These are phyloP conservation scores for Vitis rupestris DNA, from an alignment of 164 flowering plant genomes.

Conservation along the genomic window DNA sequence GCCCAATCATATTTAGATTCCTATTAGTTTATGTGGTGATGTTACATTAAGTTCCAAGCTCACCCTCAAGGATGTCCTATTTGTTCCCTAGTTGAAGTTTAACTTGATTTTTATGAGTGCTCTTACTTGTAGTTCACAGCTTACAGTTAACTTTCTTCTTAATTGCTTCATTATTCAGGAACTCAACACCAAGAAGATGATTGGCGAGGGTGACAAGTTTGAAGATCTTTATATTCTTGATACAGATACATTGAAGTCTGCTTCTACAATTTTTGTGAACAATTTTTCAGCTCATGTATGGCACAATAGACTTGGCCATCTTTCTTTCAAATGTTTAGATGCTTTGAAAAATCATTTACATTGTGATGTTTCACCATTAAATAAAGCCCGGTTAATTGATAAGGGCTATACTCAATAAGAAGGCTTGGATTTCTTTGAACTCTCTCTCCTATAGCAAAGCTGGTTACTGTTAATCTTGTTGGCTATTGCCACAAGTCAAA, in stretches of 20 bases:
- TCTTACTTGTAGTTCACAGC: neutral
- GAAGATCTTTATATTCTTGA: neutral
- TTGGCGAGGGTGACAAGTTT: neutral
- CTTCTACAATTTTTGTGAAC: neutral
- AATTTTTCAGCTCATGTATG: no score
- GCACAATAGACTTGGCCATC: neutral
- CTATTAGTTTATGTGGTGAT: neutral
- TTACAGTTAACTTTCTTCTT: neutral
- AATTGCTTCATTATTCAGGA: neutral
- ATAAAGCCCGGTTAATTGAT: neutral
- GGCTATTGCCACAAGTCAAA: neutral
- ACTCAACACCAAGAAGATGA: neutral
- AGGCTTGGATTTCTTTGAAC: neutral
- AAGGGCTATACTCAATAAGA: no score
- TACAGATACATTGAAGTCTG: neutral
- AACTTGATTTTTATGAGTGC: neutral
- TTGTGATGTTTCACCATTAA: neutral
- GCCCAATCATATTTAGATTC: slow-evolving; percentile 3
- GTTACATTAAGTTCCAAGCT: no score
- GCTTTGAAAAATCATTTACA: neutral
- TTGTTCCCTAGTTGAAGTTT: neutral
- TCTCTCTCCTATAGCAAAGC: neutral
- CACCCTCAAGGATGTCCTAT: neutral
- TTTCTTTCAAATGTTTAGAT: neutral
- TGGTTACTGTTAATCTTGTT: neutral